These are phyloP conservation scores for Coelastrella sp. DNA, from an alignment of 139 green algal genomes.

Conservation along the genomic window DNA sequence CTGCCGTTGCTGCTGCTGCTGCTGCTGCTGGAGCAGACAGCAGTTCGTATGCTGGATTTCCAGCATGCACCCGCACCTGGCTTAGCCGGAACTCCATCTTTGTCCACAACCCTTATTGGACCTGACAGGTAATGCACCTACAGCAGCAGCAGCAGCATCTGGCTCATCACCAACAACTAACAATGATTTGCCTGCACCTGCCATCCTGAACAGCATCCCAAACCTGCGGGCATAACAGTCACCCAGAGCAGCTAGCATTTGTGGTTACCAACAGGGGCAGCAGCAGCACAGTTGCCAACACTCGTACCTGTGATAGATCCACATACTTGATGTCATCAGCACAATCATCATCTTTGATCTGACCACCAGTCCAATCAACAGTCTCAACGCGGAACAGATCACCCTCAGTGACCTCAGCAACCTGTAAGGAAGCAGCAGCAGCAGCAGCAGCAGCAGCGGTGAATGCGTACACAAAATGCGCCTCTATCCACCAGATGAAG, in stretches of 20 bases:
- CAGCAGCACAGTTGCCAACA: background rate
- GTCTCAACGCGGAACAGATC: conserved; percentile 80
- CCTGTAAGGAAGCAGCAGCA: conserved; percentile 51
- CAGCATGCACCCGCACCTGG: conserved; percentile 54
- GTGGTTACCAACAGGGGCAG: background rate
- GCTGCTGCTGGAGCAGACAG: background rate
- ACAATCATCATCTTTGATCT: conserved; percentile 80
- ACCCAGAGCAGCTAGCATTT: no score
- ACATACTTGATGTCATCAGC: conserved; percentile 82
- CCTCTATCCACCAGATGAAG: no score
- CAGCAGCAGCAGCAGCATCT: conserved; percentile 2
- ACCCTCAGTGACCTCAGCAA: conserved; percentile 60
- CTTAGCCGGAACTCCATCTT: conserved; percentile 58
- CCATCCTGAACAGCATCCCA: background rate
- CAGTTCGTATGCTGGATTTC: background rate
- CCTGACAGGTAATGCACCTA: conserved; percentile 79
- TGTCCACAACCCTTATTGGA: conserved; percentile 68
- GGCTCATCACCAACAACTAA: background rate
- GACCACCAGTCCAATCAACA: conserved; percentile 60
- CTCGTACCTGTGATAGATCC: conserved; percentile 1
- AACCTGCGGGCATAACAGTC: no score
- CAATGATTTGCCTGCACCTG: background rate
- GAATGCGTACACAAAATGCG: background rate
- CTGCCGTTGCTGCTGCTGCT: background rate
- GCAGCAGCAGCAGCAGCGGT: background rate